A percentile compares a stretch with the other conserved stretches of the same genome.
These are phyloP conservation scores for Panaeolus papilionaceus DNA, from an alignment of 768 basidiomycete genomes.

Conservation along the genomic window DNA sequence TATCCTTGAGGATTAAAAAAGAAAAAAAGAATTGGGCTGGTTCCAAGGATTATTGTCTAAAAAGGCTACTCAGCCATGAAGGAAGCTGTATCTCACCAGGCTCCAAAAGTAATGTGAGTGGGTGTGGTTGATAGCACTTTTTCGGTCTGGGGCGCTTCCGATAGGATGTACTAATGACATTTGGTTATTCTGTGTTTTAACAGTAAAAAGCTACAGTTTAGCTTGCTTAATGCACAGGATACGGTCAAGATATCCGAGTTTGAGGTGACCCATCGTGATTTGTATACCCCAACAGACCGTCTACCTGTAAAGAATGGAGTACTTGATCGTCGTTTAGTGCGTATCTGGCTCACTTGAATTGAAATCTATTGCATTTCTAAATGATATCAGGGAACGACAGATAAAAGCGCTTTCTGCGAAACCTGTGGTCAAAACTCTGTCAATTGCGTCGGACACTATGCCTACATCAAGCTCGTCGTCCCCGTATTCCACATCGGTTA, in stretches of 20 bases:
- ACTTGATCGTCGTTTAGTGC: conserved; percentile 87
- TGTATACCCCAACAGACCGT: conserved; percentile 86
- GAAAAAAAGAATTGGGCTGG: conserved; percentile 3
- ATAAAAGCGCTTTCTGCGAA: conserved; percentile 91
- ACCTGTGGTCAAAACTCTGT: conserved; percentile 93
- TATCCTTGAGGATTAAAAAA: neutral
- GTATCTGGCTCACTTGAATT: conserved; percentile 30
- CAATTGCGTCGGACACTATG: conserved; percentile 98
- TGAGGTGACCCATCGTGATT: conserved; percentile 90
- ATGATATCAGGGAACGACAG: conserved; percentile 81
- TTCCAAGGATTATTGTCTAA: conserved; percentile 17
- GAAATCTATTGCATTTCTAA: conserved; percentile 3
- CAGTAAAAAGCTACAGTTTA: conserved; percentile 97
- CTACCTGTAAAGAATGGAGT: conserved; percentile 92
- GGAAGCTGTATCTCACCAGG: conserved; percentile 79
- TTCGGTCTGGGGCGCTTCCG: neutral
- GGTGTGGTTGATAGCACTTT: neutral
- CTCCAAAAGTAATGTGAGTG: conserved; percentile 83
- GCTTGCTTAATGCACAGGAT: conserved; percentile 91
- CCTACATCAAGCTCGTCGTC: conserved; percentile 95
- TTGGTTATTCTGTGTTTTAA: neutral
- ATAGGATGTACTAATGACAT: neutral
- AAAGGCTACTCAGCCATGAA: conserved; percentile 58
- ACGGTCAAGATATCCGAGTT: conserved; percentile 96
- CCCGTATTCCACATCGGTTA: conserved; percentile 99